A percentile compares a stretch with the other conserved stretches of the same genome.
phyloP scores from a whole-genome alignment of 75 land plant species.

The Chamaecyparis obtusa region DNA sequence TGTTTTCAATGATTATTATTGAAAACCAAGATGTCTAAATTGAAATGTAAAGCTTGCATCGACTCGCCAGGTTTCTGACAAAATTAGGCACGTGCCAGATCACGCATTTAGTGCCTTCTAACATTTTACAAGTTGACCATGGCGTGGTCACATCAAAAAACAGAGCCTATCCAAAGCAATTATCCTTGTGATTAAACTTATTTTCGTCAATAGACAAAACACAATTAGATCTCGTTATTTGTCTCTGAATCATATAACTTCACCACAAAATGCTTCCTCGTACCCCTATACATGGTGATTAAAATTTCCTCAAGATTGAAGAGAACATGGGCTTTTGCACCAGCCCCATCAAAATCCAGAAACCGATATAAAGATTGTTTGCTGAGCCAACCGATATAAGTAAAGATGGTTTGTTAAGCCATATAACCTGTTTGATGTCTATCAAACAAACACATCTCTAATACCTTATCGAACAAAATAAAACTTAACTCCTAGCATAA shows the following conservation, averaged over 20 bases:
- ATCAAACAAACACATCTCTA: background rate
- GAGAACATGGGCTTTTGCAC: background rate
- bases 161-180: background rate
- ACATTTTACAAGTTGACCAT: background rate
- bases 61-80: background rate
- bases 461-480: background rate
- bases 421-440: background rate
- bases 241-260: too few species aligned
- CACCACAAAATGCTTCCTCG: background rate
- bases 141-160: background rate
- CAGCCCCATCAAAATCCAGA: background rate
- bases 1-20: background rate
- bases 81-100: too few species aligned
- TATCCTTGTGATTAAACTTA: too few species aligned
- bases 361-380: background rate
- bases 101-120: background rate
- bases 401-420: background rate
- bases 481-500: background rate
- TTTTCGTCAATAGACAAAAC: background rate
- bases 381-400: background rate
- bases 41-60: background rate
- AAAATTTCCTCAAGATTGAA: background rate
- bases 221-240: too few species aligned
- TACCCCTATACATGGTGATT: background rate
- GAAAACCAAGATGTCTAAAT: background rate